Evolutionary conservation across 257 asterid species (phyloP).

Genomic region (Fraxinus cuspidata): DNA sequence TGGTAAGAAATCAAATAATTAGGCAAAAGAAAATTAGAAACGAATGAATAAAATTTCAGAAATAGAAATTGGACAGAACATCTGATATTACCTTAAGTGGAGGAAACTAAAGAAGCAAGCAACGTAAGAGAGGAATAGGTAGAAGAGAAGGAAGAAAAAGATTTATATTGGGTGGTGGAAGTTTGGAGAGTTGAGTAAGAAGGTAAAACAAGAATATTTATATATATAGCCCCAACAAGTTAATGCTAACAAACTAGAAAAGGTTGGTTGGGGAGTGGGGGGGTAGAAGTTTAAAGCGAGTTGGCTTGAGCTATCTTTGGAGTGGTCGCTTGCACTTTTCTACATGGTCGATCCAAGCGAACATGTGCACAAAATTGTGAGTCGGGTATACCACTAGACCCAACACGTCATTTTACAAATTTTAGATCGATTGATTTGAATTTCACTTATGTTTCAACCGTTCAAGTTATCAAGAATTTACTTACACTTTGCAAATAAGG

Average conservation of each 20-base stretch:
- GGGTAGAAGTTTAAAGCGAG: background rate
- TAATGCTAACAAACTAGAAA: constrained; percentile 9
- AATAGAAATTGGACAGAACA: constrained; percentile 35
- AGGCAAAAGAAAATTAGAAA: no score
- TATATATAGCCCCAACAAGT: background rate
- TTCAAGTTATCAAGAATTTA: no score
- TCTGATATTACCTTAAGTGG: constrained; percentile 53
- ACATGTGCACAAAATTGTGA: background rate
- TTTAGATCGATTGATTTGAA: no score
- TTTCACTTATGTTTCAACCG: no score
- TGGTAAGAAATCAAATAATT: background rate
- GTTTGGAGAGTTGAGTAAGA: constrained; percentile 23
- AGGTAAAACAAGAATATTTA: constrained; percentile 20
- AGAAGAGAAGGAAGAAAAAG: constrained; percentile 6
- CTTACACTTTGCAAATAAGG: no score
- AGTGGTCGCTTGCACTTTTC: background rate
- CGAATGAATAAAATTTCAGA: no score
- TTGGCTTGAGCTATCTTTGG: background rate
- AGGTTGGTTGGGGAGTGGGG: background rate
- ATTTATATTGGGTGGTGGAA: background rate
- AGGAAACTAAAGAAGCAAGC: constrained; percentile 57
- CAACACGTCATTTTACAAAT: no score
- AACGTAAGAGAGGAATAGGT: constrained; percentile 28
- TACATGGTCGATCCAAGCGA: background rate
- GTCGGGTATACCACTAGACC: no score